These are phyloP conservation scores for Coffea eugenioides DNA, from an alignment of 257 asterid genomes.

Conservation along the genomic window DNA sequence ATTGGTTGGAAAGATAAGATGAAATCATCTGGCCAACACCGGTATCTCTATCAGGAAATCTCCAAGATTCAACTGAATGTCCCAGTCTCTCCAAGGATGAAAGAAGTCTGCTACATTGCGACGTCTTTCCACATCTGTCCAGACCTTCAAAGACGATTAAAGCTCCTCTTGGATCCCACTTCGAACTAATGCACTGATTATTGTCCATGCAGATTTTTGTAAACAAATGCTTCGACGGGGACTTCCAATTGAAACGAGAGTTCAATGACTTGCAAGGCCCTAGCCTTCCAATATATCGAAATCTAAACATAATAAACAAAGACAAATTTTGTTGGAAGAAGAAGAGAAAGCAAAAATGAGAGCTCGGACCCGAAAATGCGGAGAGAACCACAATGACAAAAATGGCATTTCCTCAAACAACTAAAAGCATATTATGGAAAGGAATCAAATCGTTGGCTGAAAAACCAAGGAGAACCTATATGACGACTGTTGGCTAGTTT, in stretches of 20 bases:
- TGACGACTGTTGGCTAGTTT: too few species aligned
- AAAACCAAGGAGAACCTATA: too few species aligned
- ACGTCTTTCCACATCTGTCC: background rate
- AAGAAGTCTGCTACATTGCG: too few species aligned
- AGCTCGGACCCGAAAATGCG: background rate
- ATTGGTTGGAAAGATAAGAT: too few species aligned
- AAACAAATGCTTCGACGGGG: slow-evolving; percentile 43
- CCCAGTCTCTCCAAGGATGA: too few species aligned
- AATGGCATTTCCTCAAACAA: background rate
- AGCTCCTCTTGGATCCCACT: background rate
- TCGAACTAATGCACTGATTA: slow-evolving; percentile 11
- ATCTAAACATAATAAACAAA: slow-evolving; percentile 2
- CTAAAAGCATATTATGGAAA: background rate
- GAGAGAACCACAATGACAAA: background rate
- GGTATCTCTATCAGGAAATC: too few species aligned
- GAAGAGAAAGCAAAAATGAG: background rate
- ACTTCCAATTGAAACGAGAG: slow-evolving; percentile 31
- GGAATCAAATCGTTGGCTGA: background rate
- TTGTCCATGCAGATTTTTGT: slow-evolving; percentile 68
- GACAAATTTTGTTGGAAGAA: background rate
- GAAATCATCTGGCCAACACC: too few species aligned
- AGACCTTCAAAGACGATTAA: background rate
- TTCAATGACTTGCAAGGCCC: slow-evolving; percentile 26
- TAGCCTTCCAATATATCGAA: slow-evolving; percentile 37
- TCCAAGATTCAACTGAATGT: too few species aligned